Conservation (phyloP, 768 basidiomycete genomes). For the Boletus speciosus region DNA sequence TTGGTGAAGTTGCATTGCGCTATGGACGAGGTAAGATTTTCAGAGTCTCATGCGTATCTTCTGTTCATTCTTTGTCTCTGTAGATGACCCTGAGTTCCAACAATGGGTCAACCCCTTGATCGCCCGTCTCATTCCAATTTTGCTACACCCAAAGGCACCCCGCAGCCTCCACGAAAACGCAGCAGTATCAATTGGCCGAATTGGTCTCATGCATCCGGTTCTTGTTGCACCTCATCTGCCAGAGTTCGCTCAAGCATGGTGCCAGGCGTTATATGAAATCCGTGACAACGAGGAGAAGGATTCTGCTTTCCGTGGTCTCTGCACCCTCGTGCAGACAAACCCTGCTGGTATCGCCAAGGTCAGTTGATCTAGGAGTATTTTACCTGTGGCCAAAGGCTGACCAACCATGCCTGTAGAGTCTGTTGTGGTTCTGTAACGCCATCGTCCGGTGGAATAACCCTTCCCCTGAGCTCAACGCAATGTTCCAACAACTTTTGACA, state of each 20-base stretch:
- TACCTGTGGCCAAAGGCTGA: slow-evolving; percentile 4
- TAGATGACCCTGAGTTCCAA: slow-evolving; percentile 83
- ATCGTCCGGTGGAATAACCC: slow-evolving; percentile 94
- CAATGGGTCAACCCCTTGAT: slow-evolving; percentile 90
- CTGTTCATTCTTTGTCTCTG: slow-evolving; percentile 7
- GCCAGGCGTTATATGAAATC: slow-evolving; percentile 95
- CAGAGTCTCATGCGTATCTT: neutral
- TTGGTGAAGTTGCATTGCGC: slow-evolving; percentile 94
- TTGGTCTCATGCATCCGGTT: slow-evolving; percentile 88
- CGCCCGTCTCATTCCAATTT: slow-evolving; percentile 85
- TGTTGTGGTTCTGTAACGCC: slow-evolving; percentile 98
- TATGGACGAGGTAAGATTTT: slow-evolving; percentile 65
- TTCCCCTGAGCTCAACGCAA: slow-evolving; percentile 84
- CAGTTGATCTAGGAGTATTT: slow-evolving; percentile 22
- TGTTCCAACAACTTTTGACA: slow-evolving; percentile 87
- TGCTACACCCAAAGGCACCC: slow-evolving; percentile 89
- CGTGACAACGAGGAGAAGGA: slow-evolving; percentile 99
- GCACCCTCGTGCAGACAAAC: slow-evolving; percentile 92
- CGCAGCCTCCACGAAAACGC: slow-evolving; percentile 96
- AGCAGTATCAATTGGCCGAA: slow-evolving; percentile 95
- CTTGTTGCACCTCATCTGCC: slow-evolving; percentile 86
- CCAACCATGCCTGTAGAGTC: slow-evolving; percentile 50
- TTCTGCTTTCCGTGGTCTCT: slow-evolving; percentile 96
- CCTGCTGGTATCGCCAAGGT: slow-evolving; percentile 93
- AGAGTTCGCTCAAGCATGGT: slow-evolving; percentile 95